Conservation (phyloP, 345 rosid genomes). For the Salix exigua region DNA sequence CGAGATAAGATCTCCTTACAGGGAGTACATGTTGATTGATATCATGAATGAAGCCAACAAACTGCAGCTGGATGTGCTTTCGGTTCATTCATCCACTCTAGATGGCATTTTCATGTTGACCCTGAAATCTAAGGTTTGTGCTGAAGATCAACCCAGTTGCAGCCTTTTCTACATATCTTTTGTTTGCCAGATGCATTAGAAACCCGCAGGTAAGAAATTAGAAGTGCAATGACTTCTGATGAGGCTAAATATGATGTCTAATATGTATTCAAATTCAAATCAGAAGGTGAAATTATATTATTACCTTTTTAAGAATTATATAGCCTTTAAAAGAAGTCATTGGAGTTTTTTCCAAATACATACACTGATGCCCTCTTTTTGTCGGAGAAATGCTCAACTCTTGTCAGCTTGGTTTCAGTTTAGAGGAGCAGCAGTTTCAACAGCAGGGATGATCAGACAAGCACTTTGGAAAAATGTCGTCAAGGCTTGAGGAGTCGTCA, state of each 20-base stretch:
- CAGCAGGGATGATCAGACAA: conserved; percentile 62
- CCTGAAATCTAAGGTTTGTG: conserved; percentile 66
- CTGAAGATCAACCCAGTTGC: neutral
- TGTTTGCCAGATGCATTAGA: neutral
- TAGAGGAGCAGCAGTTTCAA: conserved; percentile 55
- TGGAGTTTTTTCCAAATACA: neutral
- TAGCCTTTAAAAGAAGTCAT: neutral
- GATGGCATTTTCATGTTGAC: conserved; percentile 52
- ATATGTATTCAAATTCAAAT: neutral
- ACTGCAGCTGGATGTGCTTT: conserved; percentile 65
- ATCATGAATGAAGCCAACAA: conserved; percentile 74
- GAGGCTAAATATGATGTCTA: neutral
- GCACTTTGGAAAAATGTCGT: conserved; percentile 53
- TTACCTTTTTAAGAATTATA: neutral
- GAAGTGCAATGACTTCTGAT: neutral
- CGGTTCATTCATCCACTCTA: conserved; percentile 60
- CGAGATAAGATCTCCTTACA: conserved; percentile 62
- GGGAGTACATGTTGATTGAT: conserved; percentile 66
- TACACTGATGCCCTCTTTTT: neutral
- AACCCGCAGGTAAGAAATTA: neutral
- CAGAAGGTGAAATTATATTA: neutral
- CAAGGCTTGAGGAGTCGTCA: conserved; percentile 27
- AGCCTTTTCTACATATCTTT: neutral
- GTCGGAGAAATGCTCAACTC: neutral
- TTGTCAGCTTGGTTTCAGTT: conserved; percentile 40